Evolutionary conservation across 805 yeast genomes (phyloP), one percentile per base, ranked within the genome.

Genomic region (Babjeviella inositovora): DNA sequence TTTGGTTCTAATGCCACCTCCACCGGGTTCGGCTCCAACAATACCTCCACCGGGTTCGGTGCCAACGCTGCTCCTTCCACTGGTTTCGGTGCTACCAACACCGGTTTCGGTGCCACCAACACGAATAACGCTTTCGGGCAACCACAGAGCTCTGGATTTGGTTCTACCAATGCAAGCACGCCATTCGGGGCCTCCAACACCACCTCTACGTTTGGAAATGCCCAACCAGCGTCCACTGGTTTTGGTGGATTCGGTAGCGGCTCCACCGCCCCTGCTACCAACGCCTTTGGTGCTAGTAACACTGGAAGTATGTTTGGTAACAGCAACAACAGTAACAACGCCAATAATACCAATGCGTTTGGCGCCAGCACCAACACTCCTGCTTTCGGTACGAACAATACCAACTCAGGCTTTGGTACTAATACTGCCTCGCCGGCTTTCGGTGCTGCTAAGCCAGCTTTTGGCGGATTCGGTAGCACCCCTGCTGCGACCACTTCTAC

Each of bases 301-400:
- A 31, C 34, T 11, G 38, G 40, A 14, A 44, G 45, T 7, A 20
- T 31, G 3, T 35, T 32, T 27, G 40, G 39, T 10, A 11, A 19
- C 13, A 19, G 18, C 13, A 29, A 28, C 18, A 22, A 29, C n/a
- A 30, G 34, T 13, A 32, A 32, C 20, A 27, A 26, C 17, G 28
- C 35, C n/a, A 32, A 21, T 11, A 25, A 22, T 11, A 23, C 33
- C 14, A 33, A 30, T 11, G 29, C 37, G 4, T 32, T 32, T 24
- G 23, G 65, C 45, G 26, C 54, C 60, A 20, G 52, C 39, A 25
- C 52, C 61, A 19, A 55, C 57, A 9, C 62, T 59, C 32, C 63
- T 36, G 32, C 55, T 50, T 31, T 57, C 61, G 28, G 32, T 14
- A 14, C 21, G 14, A 25, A 23, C 21, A 30, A 28, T 12, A 17